Percentiles rank a stretch among this genome's conserved stretches.
phyloP scores from a whole-genome alignment of 1,284 basidiomycete genomes.

The Trametes sp. region DNA sequence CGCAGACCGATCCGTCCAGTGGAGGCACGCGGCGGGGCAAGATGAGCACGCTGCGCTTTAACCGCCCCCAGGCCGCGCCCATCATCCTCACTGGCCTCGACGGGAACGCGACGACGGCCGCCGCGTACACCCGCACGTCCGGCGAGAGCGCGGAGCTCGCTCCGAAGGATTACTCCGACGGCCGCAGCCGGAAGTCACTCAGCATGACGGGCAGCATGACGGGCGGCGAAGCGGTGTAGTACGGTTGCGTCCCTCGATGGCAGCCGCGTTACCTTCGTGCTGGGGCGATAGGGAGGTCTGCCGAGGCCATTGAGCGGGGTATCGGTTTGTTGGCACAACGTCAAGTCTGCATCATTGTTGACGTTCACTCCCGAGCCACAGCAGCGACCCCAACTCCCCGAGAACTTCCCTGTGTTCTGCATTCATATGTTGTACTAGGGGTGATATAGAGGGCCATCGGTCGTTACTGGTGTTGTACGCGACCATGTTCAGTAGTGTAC shows the following conservation, averaged over 20 bases:
- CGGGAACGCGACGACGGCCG: neutral
- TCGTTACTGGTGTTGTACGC: neutral
- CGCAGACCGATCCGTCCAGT: constrained; percentile 2
- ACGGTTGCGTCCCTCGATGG: neutral
- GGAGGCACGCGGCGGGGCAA: constrained; percentile 4
- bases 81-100: constrained; percentile 23
- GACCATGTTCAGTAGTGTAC: neutral
- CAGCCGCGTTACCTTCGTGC: neutral
- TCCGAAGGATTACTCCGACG: neutral
- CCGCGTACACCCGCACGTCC: neutral
- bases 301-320: neutral
- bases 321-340: no score
- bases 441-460: neutral
- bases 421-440: neutral
- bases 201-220: neutral
- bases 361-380: neutral
- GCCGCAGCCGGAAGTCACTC: constrained; percentile 2
- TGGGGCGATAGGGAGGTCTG: neutral
- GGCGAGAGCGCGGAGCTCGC: constrained; percentile 6
- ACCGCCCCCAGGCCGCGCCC: constrained; percentile 8
- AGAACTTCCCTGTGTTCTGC: neutral
- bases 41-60: constrained; percentile 32
- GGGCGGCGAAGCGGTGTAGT: neutral
- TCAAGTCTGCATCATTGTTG: neutral
- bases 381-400: no score